These are phyloP conservation scores for Trichophyton schoenleinii DNA, from an alignment of 2,329 filamentous ascomycete species.

Conservation along the genomic window DNA sequence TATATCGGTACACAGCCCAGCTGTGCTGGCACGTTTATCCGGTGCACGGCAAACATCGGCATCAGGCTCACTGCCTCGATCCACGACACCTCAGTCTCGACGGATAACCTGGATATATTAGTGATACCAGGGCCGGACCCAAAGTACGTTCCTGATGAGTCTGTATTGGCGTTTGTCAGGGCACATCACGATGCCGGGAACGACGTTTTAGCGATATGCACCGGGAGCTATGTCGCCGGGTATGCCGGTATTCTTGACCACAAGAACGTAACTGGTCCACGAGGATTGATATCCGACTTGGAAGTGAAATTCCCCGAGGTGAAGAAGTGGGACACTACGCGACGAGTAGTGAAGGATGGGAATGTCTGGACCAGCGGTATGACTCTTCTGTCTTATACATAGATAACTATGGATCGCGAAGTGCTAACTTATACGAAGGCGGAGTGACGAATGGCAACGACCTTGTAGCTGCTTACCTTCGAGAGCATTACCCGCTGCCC, in stretches of 20 bases:
- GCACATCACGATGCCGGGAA: slow-evolving; percentile 20
- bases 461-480: slow-evolving; percentile 6
- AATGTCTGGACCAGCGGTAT: slow-evolving; percentile 9
- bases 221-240: slow-evolving; percentile 16
- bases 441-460: slow-evolving; percentile 8
- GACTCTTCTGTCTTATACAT: background rate
- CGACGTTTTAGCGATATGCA: slow-evolving; percentile 20
- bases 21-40: background rate
- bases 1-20: slow-evolving; percentile 16
- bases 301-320: slow-evolving; percentile 17
- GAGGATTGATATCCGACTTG: slow-evolving; percentile 16
- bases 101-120: slow-evolving; percentile 27
- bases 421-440: background rate
- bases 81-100: slow-evolving; percentile 20
- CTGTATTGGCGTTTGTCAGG: slow-evolving; percentile 22
- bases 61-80: slow-evolving; percentile 21
- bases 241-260: slow-evolving; percentile 18
- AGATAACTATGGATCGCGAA: background rate
- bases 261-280: slow-evolving; percentile 16
- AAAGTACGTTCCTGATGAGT: slow-evolving; percentile 16
- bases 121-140: slow-evolving; percentile 30
- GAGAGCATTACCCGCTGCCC: slow-evolving; percentile 4
- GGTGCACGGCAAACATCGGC: slow-evolving; percentile 19
- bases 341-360: slow-evolving; percentile 6
- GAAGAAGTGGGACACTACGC: slow-evolving; percentile 7